phyloP scores from a whole-genome alignment of 306 rosid species.

The Cicer arietinum region DNA sequence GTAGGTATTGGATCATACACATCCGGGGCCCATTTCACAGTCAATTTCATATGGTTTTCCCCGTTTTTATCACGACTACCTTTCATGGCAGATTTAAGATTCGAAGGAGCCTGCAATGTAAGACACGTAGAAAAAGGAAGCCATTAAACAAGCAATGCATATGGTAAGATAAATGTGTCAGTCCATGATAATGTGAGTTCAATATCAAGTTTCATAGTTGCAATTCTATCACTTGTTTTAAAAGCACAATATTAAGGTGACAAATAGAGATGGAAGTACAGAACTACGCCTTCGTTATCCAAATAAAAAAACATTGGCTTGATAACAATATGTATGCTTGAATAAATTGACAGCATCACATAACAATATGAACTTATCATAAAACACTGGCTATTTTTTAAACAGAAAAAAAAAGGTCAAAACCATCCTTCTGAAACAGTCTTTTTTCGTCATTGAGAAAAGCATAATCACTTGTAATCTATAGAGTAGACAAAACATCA shows the following conservation, averaged over 20 bases:
- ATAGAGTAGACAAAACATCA: neutral
- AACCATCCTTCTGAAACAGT: neutral
- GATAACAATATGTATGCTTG: neutral
- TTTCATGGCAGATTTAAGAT: slow-evolving; percentile 81
- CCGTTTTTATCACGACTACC: slow-evolving; percentile 77
- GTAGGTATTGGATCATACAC: slow-evolving; percentile 91
- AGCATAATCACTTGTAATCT: neutral
- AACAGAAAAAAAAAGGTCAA: neutral
- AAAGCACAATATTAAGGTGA: too few relatives aligned
- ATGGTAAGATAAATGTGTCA: neutral
- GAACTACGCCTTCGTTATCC: neutral
- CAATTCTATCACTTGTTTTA: neutral
- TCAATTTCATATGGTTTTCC: slow-evolving; percentile 49
- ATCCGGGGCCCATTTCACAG: slow-evolving; percentile 92
- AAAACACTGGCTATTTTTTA: neutral
- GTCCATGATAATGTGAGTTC: neutral
- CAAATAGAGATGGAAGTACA: neutral
- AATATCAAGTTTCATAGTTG: neutral
- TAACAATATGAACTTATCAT: too few relatives aligned
- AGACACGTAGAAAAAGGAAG: slow-evolving; percentile 6
- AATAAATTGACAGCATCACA: neutral
- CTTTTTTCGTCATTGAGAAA: neutral
- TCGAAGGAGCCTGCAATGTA: slow-evolving; percentile 59
- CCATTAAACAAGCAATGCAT: slow-evolving; percentile 17
- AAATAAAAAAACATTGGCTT: neutral